Percentiles rank a stretch among this genome's conserved stretches.
These are phyloP conservation scores for Aurantiochytrium sp. DNA, from an alignment of 108 stramenopile species.

Conservation along the genomic window DNA sequence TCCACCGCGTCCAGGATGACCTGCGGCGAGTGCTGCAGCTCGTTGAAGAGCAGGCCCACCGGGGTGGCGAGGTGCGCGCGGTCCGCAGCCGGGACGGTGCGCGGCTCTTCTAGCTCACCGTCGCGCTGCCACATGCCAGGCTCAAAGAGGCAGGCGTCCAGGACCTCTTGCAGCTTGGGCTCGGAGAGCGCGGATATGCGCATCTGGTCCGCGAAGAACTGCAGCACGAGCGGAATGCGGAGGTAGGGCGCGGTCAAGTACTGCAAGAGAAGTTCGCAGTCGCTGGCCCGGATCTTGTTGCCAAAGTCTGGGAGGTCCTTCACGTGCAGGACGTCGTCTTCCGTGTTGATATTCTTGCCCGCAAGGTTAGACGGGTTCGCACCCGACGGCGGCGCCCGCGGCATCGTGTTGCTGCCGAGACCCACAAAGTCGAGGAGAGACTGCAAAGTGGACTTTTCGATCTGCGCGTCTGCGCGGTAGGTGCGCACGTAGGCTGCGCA, in stretches of 20 bases:
- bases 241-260: conserved; percentile 92
- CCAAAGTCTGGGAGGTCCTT: conserved; percentile 84
- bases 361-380: conserved; percentile 36
- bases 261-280: conserved; percentile 83
- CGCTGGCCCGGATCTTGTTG: conserved; percentile 73
- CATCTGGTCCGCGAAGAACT: conserved; percentile 86
- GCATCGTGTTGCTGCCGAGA: not conserved
- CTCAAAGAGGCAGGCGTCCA: conserved; percentile 89
- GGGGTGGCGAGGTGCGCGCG: conserved; percentile 70
- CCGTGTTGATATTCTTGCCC: conserved; percentile 58
- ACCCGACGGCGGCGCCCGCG: conserved; percentile 35
- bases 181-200: conserved; percentile 77
- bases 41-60: conserved; percentile 85
- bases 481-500: conserved; percentile 29
- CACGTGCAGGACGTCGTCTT: conserved; percentile 89
- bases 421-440: not conserved
- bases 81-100: not conserved
- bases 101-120: conserved; percentile 53
- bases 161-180: conserved; percentile 81
- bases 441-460: conserved; percentile 1
- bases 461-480: not conserved
- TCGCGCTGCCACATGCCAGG: conserved; percentile 80
- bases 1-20: conserved; percentile 73
- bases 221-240: conserved; percentile 86
- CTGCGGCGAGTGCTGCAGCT: conserved; percentile 84